Percentiles rank a stretch among this genome's conserved stretches.
These are phyloP conservation scores for Quercus lobata DNA, from an alignment of 331 rosid species.

Conservation along the genomic window DNA sequence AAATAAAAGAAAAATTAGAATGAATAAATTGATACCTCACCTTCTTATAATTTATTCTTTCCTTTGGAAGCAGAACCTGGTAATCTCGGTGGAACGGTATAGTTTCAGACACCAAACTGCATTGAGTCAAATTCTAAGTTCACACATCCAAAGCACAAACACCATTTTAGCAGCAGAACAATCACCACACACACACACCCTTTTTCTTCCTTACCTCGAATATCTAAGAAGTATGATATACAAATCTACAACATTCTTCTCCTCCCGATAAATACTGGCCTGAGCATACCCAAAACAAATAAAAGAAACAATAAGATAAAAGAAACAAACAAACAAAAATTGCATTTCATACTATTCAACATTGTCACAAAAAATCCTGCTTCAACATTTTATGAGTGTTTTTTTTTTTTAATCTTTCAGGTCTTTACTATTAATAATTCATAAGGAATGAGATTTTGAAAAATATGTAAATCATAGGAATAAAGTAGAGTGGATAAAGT, in stretches of 20 bases:
- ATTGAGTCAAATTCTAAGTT: background rate
- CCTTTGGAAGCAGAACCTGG: constrained; percentile 46
- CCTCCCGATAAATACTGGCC: constrained; percentile 82
- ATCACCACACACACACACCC: background rate
- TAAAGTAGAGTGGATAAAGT: too few relatives aligned
- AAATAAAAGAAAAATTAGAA: background rate
- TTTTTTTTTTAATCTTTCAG: too few relatives aligned
- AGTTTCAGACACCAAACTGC: constrained; percentile 93
- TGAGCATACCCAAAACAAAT: constrained; percentile 24
- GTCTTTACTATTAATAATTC: too few relatives aligned
- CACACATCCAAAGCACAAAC: background rate
- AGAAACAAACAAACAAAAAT: background rate
- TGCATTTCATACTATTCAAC: background rate
- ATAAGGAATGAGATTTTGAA: too few relatives aligned
- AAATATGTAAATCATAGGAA: too few relatives aligned
- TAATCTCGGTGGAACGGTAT: constrained; percentile 89
- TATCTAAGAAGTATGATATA: constrained; percentile 88
- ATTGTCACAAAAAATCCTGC: background rate
- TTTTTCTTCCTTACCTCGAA: constrained; percentile 55
- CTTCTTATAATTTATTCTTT: constrained; percentile 53
- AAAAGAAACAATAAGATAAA: constrained; percentile 4
- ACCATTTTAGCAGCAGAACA: constrained; percentile 10
- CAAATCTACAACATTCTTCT: constrained; percentile 82
- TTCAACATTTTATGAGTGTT: background rate
- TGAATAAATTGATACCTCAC: constrained; percentile 22